Percentiles rank a stretch among this genome's conserved stretches.
These are phyloP conservation scores for Lepidopterella palustris DNA, from an alignment of 495 filamentous ascomycete species.

Conservation along the genomic window DNA sequence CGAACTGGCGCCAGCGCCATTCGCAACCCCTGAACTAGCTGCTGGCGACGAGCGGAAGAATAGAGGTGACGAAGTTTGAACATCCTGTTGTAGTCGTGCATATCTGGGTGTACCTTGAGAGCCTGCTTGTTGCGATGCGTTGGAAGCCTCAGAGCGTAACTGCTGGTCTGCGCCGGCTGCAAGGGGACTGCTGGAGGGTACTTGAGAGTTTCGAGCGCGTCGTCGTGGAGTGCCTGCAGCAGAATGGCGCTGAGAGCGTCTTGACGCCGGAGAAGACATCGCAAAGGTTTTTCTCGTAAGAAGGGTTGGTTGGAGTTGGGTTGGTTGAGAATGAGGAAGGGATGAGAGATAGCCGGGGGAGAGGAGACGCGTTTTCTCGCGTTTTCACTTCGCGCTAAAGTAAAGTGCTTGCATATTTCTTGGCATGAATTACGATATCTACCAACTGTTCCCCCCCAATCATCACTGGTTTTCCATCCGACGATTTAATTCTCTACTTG, in stretches of 20 bases:
- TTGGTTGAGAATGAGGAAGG: not conserved
- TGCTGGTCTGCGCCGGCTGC: slow-evolving; percentile 44
- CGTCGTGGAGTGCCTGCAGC: slow-evolving; percentile 52
- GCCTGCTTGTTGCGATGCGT: slow-evolving; percentile 42
- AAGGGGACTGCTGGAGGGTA: slow-evolving; percentile 46
- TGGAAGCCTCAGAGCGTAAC: slow-evolving; percentile 36
- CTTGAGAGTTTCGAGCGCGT: slow-evolving; percentile 46
- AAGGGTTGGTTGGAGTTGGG: slow-evolving; percentile 2
- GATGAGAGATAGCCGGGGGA: not conserved
- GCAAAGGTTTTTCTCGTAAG: not conserved
- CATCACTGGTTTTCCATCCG: no score
- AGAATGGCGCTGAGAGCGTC: slow-evolving; percentile 49
- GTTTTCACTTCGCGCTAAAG: slow-evolving; percentile 11
- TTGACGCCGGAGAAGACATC: slow-evolving; percentile 56
- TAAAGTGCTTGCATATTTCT: slow-evolving; percentile 5
- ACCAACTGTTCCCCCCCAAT: not conserved
- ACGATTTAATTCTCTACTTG: no score
- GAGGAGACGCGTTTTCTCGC: slow-evolving; percentile 15
- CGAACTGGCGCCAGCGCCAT: slow-evolving; percentile 57
- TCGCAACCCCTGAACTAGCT: slow-evolving; percentile 50
- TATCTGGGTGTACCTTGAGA: slow-evolving; percentile 37
- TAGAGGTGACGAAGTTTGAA: slow-evolving; percentile 68
- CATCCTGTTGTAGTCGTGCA: slow-evolving; percentile 16
- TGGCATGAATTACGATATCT: not conserved
- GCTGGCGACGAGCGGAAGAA: slow-evolving; percentile 75